phyloP scores from a whole-genome alignment of 2,329 filamentous ascomycete species.

The Rugonectria rugulosa region DNA sequence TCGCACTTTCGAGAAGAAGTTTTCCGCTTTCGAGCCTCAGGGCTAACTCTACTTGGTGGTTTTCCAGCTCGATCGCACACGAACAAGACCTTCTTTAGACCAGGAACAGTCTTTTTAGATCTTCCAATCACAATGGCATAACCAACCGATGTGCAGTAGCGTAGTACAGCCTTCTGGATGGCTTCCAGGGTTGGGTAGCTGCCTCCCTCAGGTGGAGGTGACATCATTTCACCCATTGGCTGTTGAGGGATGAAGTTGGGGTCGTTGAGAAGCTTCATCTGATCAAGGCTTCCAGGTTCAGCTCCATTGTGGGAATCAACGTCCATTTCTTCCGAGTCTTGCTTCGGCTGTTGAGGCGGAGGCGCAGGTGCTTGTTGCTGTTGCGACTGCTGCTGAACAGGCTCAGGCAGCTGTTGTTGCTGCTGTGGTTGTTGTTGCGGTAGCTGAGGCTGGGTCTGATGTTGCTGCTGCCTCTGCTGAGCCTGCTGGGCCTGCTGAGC shows the following conservation, averaged over 20 bases:
- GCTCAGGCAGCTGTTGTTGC: slow-evolving; percentile 28
- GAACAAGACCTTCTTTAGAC: slow-evolving; percentile 72
- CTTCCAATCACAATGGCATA: slow-evolving; percentile 74
- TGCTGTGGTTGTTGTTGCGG: slow-evolving; percentile 38
- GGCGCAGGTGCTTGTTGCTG: slow-evolving; percentile 44
- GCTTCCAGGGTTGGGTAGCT: slow-evolving; percentile 71
- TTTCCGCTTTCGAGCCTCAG: slow-evolving; percentile 70
- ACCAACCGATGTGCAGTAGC: slow-evolving; percentile 72
- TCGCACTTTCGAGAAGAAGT: slow-evolving; percentile 75
- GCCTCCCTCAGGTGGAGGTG: slow-evolving; percentile 68
- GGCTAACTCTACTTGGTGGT: slow-evolving; percentile 66
- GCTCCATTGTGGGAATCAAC: slow-evolving; percentile 60
- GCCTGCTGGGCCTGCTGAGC: slow-evolving; percentile 43
- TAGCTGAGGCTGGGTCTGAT: slow-evolving; percentile 33
- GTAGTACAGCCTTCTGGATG: slow-evolving; percentile 68
- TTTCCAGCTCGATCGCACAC: slow-evolving; percentile 72
- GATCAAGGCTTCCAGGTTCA: slow-evolving; percentile 52
- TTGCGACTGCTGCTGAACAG: slow-evolving; percentile 37
- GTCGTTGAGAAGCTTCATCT: slow-evolving; percentile 57
- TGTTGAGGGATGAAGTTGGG: slow-evolving; percentile 60
- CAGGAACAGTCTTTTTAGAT: slow-evolving; percentile 72
- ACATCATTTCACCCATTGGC: slow-evolving; percentile 68
- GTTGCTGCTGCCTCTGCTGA: slow-evolving; percentile 32
- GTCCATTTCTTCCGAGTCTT: slow-evolving; percentile 60
- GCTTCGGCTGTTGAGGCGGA: slow-evolving; percentile 50